Evolutionary conservation across 139 green algal genomes (phyloP), one percentile per base, ranked within the genome.

Genomic region (Zygnema cylindricum): DNA sequence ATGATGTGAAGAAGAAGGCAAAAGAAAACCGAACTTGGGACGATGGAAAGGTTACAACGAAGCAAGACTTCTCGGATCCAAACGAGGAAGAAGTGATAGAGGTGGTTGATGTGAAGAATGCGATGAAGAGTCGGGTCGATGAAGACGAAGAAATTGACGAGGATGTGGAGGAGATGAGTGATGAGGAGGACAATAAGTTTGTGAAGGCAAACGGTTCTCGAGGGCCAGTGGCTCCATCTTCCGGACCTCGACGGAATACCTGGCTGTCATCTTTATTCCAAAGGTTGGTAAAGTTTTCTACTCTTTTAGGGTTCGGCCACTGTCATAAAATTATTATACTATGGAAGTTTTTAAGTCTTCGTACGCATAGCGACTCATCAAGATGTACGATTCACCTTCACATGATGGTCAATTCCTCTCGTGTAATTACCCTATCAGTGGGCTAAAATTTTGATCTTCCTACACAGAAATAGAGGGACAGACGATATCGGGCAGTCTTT

Each of bases 11-110:
- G 35, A 90, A 90, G 49, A 89, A 77, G 33, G 38, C 43, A 30
- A 89, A 91, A 82, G 35, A 76, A 73, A 90, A 86, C 79, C 38
- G 85, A 22, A 73, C 71, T 82, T 90, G 89, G 86, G 73, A 92
- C 49, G 76, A 81, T 21, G 40, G n/a, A 36, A 54, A 49, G 23
- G 43, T 78, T 25, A 25, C 25, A 32, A 77, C 69, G 43, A 69
- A 89, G 71, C 76, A 88, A 35, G 91, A 93, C 36, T 93, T 92
- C 38, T 91, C 85, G 25, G 84, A 92, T 40, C 2, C 54, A 43
- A 76, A 33, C 11, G 69, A 69, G 33, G 36, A 71, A 69, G 91
- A 76, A 7, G 55, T 36, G n/a, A 25, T 82, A 30, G 39, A 71
- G 33, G 78, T 38, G 22, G 36, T 92, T 0, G 55, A 92, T n/a